These are phyloP conservation scores for Hypocreales sp. DNA, from an alignment of 2,329 filamentous ascomycete genomes.

Conservation along the genomic window DNA sequence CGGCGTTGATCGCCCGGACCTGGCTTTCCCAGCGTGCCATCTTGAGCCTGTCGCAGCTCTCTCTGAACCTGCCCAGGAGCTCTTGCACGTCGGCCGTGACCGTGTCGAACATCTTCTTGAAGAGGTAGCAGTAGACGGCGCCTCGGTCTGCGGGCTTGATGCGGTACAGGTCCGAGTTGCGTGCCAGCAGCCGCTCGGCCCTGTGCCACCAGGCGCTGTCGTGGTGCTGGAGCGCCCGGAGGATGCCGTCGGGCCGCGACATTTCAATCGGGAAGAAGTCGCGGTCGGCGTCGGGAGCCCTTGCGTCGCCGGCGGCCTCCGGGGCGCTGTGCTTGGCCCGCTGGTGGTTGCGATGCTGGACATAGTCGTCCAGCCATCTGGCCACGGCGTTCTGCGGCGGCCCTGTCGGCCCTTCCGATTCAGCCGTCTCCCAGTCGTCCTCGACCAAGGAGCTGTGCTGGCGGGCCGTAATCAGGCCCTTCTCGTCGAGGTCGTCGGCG, in stretches of 20 bases:
- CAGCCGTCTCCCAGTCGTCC: constrained; percentile 22
- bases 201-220: constrained; percentile 4
- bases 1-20: constrained; percentile 20
- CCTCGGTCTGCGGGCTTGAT: constrained; percentile 42
- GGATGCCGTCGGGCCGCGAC: constrained; percentile 2
- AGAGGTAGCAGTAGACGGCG: constrained; percentile 50
- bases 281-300: too few species aligned
- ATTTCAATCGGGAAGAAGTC: constrained; percentile 1
- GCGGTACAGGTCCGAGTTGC: constrained; percentile 38
- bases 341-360: not conserved
- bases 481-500: constrained; percentile 33
- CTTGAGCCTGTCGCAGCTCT: constrained; percentile 34
- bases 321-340: not conserved
- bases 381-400: constrained; percentile 1
- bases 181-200: constrained; percentile 5
- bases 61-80: constrained; percentile 32
- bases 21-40: constrained; percentile 45
- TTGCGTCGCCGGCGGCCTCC: too few species aligned
- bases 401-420: not conserved
- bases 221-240: constrained; percentile 1
- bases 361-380: constrained; percentile 6
- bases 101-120: constrained; percentile 32
- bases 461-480: constrained; percentile 41
- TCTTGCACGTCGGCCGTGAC: constrained; percentile 28
- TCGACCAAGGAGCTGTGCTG: constrained; percentile 46